Evolutionary conservation across 1,284 basidiomycete genomes (phyloP), one percentile per base, ranked within the genome.

Genomic region (Cutaneotrichosporon sp.): DNA sequence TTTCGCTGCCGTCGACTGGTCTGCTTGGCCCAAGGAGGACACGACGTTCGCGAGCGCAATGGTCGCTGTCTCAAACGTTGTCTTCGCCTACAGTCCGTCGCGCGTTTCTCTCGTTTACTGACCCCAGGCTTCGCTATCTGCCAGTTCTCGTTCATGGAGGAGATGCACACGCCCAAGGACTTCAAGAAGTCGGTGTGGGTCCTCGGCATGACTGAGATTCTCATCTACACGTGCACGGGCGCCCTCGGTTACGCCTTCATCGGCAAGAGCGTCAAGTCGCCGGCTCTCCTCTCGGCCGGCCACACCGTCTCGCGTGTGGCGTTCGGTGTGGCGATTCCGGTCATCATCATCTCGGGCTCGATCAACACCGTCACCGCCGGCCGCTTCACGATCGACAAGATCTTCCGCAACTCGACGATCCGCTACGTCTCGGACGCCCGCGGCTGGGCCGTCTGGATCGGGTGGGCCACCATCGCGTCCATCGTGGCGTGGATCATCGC

Each of bases 401-500:
- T 54, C 38, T 65, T 56, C 38, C 6, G 42, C 22, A 53, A 51
- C 38, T 53, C 45, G 34, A 54, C 58, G 10, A 54, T 65, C 5
- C 70, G 74, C 47, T 76, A 76, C 60, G 69, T 80, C 56, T 71
- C 74, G 42, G 59, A 60, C 16, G 20, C 45, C 24, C 42, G 27
- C n/a, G 81, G 82, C n/a, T 67, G 73, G 38, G 66, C 73, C 16
- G 78, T 81, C 3, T 88, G 87, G 87, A 73, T 83, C 33, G 74
- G 79, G 1, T 42, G 58, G 33, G 55, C 60, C 29, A 29, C 20
- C 9, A 29, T 50, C 34, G 29, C 47, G 42, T 52, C 43, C 20
- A 34, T 63, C 45, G 49, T 58, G 24, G 61, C 64, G 0, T 66
- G 52, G 34, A 25, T 66, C 45, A 51, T 66, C 27, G 61, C 64